Conservation (phyloP, 2,329 filamentous ascomycete species). For the Botrytis sinoallii region DNA sequence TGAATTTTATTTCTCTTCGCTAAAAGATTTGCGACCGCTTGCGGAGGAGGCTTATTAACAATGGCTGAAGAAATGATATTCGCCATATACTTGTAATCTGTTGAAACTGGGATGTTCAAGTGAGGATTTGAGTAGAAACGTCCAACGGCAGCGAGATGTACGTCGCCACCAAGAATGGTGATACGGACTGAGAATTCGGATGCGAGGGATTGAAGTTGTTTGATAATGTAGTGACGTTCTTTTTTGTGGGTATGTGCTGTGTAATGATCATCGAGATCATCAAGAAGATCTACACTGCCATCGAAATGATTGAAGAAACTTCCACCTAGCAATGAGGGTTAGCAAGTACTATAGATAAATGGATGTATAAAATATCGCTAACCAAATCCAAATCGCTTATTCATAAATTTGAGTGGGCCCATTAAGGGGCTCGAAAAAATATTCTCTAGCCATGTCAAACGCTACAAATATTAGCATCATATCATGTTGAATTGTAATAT, state of each 20-base stretch:
- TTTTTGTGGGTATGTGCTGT: constrained; percentile 88
- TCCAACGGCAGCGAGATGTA: constrained; percentile 86
- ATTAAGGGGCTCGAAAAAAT: constrained; percentile 83
- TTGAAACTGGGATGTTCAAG: constrained; percentile 70
- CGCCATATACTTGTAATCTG: constrained; percentile 90
- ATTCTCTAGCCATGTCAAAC: constrained; percentile 95
- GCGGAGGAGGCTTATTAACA: constrained; percentile 88
- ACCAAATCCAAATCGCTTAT: constrained; percentile 81
- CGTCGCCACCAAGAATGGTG: constrained; percentile 90
- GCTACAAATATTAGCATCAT: constrained; percentile 42
- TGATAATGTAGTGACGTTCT: constrained; percentile 75
- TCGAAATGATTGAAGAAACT: constrained; percentile 92
- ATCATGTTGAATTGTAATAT: not conserved
- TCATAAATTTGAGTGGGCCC: constrained; percentile 82
- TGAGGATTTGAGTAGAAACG: constrained; percentile 92
- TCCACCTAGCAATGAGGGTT: constrained; percentile 52
- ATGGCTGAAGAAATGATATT: constrained; percentile 95
- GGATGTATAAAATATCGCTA: constrained; percentile 26
- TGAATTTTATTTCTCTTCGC: constrained; percentile 85
- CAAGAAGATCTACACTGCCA: constrained; percentile 85
- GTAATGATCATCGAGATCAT: constrained; percentile 95
- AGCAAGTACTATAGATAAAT: not conserved
- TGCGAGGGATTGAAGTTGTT: constrained; percentile 78
- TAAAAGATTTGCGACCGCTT: constrained; percentile 83
- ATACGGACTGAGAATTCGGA: constrained; percentile 84